Percentiles rank a stretch among this genome's conserved stretches.
Evolutionary conservation across 2,329 filamentous ascomycete genomes (phyloP).

Genomic region (Aspergillus japonicus): DNA sequence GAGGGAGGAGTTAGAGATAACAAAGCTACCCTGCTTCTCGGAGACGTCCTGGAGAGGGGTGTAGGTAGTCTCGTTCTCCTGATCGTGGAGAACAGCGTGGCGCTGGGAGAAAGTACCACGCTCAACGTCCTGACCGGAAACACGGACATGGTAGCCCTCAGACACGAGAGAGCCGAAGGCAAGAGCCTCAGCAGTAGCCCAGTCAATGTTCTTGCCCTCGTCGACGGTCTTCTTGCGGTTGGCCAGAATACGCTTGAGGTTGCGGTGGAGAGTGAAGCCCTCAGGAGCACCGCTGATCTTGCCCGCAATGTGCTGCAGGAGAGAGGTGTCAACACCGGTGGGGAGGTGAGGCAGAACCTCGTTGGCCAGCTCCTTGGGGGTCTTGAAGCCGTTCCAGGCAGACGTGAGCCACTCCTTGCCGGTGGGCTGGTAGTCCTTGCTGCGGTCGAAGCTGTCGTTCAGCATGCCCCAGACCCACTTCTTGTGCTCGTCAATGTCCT

Average conservation of each 20-base stretch:
- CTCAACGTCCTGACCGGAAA: constrained; percentile 98
- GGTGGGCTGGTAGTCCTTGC: constrained; percentile 94
- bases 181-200: constrained; percentile 93
- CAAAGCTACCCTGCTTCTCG: constrained; percentile 90
- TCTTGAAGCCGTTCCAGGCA: constrained; percentile 99
- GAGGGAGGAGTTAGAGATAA: constrained; percentile 93
- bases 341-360: constrained; percentile 90
- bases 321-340: constrained; percentile 72
- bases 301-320: constrained; percentile 77
- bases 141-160: constrained; percentile 94
- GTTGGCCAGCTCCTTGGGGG: constrained; percentile 91
- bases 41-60: constrained; percentile 86
- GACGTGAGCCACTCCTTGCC: constrained; percentile 98
- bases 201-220: constrained; percentile 94
- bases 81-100: constrained; percentile 95
- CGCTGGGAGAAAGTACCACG: constrained; percentile 99
- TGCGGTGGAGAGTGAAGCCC: constrained; percentile 85
- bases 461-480: constrained; percentile 99
- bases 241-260: constrained; percentile 91
- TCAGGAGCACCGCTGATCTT: constrained; percentile 77
- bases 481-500: constrained; percentile 98
- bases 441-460: constrained; percentile 94
- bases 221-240: constrained; percentile 88
- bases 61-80: constrained; percentile 89
- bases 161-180: constrained; percentile 88